Percentiles rank a stretch among this genome's conserved stretches.
Conservation (phyloP, 2,329 filamentous ascomycete genomes). For the Alternaria hordeiaustralica region DNA sequence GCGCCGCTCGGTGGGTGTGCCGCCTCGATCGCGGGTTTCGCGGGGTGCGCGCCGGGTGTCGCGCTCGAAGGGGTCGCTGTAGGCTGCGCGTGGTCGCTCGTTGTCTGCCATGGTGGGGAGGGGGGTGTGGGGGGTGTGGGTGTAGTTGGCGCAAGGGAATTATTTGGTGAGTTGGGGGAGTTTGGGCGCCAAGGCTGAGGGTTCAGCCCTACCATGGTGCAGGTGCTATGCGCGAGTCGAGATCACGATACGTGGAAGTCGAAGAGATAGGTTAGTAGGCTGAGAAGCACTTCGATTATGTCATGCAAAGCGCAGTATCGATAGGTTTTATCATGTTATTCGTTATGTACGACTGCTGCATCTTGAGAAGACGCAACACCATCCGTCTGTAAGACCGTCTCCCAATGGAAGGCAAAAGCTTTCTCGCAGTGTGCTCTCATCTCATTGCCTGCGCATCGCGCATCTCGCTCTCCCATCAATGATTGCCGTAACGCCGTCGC, state of each 20-base stretch:
- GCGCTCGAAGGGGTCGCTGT: conserved; percentile 23
- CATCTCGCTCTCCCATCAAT: background rate
- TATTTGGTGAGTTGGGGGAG: background rate
- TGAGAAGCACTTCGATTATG: background rate
- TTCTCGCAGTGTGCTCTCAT: background rate
- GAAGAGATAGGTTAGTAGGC: background rate
- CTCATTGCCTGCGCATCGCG: background rate
- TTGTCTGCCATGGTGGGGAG: conserved; percentile 28
- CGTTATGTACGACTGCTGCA: background rate
- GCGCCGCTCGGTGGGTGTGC: conserved; percentile 33
- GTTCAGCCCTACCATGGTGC: background rate
- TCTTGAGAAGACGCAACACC: background rate
- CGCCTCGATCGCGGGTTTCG: conserved; percentile 28
- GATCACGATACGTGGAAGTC: background rate
- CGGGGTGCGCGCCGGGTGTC: conserved; percentile 27
- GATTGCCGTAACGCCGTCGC: conserved; percentile 10
- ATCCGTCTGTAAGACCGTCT: background rate
- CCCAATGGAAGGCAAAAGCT: background rate
- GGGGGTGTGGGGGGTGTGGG: conserved; percentile 1
- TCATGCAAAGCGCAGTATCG: background rate
- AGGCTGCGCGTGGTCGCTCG: conserved; percentile 32
- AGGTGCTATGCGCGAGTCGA: background rate
- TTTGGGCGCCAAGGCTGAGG: conserved; percentile 14
- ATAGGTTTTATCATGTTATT: background rate
- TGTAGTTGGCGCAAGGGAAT: conserved; percentile 6